These are phyloP conservation scores for Trichoderma brevicompactum DNA, from an alignment of 2,329 filamentous ascomycete genomes.

Conservation along the genomic window DNA sequence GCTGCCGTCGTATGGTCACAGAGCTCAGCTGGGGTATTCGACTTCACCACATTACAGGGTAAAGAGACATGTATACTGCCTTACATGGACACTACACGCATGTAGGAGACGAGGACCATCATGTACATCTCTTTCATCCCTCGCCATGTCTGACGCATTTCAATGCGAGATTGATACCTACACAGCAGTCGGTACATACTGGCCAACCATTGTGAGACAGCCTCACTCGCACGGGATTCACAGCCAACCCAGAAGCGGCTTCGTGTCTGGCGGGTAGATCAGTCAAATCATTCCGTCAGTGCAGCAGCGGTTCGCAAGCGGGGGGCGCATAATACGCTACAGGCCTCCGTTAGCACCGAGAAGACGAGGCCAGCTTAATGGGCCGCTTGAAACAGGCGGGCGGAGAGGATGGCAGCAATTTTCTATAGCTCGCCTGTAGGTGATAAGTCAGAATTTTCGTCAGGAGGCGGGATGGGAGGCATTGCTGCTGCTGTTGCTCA, in stretches of 20 bases:
- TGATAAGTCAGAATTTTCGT: slow-evolving; percentile 31
- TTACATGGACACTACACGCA: neutral
- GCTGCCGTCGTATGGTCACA: neutral
- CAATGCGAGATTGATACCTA: neutral
- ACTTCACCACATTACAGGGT: neutral
- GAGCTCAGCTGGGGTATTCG: neutral
- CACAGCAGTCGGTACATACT: neutral
- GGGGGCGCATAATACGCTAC: neutral
- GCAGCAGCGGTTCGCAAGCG: neutral
- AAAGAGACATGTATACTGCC: neutral
- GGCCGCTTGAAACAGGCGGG: slow-evolving; percentile 1
- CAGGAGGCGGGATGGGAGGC: slow-evolving; percentile 3
- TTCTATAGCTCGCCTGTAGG: slow-evolving; percentile 24
- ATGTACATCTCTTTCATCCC: neutral
- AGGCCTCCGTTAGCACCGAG: neutral
- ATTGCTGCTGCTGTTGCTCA: neutral
- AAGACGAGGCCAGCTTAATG: neutral
- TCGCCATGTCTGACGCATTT: neutral
- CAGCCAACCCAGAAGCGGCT: slow-evolving; percentile 3
- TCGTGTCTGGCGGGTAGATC: slow-evolving; percentile 27
- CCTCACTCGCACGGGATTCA: slow-evolving; percentile 8
- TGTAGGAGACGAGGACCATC: neutral
- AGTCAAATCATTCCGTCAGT: slow-evolving; percentile 20
- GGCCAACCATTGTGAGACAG: slow-evolving; percentile 9
- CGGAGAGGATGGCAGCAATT: neutral